Evolutionary conservation across 1,139 yeast genomes (phyloP), one percentile per base, ranked within the genome.

Genomic region (Yamadazyma blattariae): DNA sequence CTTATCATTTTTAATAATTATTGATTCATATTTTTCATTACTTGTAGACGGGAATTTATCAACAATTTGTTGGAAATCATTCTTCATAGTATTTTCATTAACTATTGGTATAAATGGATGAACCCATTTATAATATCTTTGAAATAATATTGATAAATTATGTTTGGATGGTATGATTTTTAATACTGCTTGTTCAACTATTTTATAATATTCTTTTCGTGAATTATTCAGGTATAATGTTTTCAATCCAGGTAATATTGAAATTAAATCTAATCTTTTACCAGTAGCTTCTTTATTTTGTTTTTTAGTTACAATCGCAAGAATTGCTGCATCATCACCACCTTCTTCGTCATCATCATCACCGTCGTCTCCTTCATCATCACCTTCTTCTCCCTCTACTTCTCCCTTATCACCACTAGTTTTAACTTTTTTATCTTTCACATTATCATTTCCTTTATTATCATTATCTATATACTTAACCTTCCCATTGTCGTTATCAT

Each of bases 21-120:
- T 37, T 15, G 49, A 47, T 2, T 48, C 38, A 37, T 54, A 57
- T 34, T 47, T 48, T 3, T 47, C 57, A 11, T 44, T 41, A 7
- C 43, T 49, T 17, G 52, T 47, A 5, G 40, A 40, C 2, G 67
- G 63, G 33, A 59, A 62, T n/a, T 37, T 37, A n/a, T 52, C 59
- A 5, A 67, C 54, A 2, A 67, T 38, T 13, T 46, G 42, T 27
- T 48, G 46, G 22, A 66, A 41, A 30, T 65, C 74, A 23, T 43
- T 36, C 20, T 54, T 37, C 17, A 64, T 46, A 3, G 55, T 38
- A 12, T 47, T 40, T 41, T 68, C 71, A 39, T 64, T 64, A 2
- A 69, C 32, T 11, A 68, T 52, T 2, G 71, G 68, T 10, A 67
- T 50, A 34, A 69, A 66, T 3, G 73, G 73, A 32, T 55, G 54